Percentiles rank a stretch among this genome's conserved stretches.
Evolutionary conservation across 2,329 filamentous ascomycete genomes (phyloP).

Genomic region (Aureobasidium sp.): DNA sequence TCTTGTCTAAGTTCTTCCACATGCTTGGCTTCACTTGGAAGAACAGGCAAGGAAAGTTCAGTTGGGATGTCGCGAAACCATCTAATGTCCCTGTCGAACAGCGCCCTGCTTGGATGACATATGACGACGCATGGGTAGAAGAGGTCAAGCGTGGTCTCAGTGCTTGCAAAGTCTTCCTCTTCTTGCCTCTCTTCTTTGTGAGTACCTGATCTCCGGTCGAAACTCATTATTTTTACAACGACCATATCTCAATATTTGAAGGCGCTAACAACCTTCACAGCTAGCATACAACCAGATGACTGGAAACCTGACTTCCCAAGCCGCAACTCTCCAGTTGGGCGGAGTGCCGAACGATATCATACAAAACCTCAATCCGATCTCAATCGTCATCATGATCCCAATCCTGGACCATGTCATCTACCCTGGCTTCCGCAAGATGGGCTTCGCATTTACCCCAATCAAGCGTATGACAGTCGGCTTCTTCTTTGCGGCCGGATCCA

Average conservation of each 20-base stretch:
- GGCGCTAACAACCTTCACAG: background rate
- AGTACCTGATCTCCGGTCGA: background rate
- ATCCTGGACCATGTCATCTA: slow-evolving; percentile 38
- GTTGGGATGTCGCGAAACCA: slow-evolving; percentile 61
- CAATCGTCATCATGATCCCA: slow-evolving; percentile 38
- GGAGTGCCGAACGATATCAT: slow-evolving; percentile 40
- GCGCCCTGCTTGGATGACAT: slow-evolving; percentile 65
- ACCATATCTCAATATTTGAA: background rate
- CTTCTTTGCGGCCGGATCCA: slow-evolving; percentile 44
- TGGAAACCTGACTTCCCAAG: slow-evolving; percentile 40
- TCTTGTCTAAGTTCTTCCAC: slow-evolving; percentile 57
- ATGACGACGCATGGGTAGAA: slow-evolving; percentile 74
- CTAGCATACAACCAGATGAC: slow-evolving; percentile 40
- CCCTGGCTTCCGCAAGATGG: slow-evolving; percentile 35
- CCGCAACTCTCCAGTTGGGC: slow-evolving; percentile 34
- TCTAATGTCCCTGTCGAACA: slow-evolving; percentile 42
- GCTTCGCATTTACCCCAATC: slow-evolving; percentile 39
- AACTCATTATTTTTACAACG: background rate
- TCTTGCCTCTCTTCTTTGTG: slow-evolving; percentile 44
- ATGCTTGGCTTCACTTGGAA: slow-evolving; percentile 55
- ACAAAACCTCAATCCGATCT: slow-evolving; percentile 31
- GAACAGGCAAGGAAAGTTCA: slow-evolving; percentile 18
- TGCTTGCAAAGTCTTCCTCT: slow-evolving; percentile 62
- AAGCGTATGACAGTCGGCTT: slow-evolving; percentile 47
- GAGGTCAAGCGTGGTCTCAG: slow-evolving; percentile 58